Percentiles rank a stretch among this genome's conserved stretches.
Evolutionary conservation across 2,329 filamentous ascomycete genomes (phyloP).

Genomic region (Aspergillus eucalypticola): DNA sequence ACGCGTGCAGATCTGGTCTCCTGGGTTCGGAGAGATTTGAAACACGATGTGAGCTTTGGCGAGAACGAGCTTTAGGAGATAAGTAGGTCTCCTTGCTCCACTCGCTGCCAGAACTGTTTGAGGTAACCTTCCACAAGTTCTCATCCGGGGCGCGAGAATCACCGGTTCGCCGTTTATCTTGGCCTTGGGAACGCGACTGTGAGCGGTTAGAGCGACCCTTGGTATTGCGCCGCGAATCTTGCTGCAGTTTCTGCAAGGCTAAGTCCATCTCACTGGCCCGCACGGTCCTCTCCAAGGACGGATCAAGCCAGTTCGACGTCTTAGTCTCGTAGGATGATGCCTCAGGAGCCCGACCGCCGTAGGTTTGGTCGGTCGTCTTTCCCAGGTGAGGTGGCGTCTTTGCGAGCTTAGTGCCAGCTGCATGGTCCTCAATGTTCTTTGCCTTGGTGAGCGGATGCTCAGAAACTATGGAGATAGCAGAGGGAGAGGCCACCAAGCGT

Average conservation of each 20-base stretch:
- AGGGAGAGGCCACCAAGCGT: slow-evolving; percentile 43
- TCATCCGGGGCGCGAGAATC: slow-evolving; percentile 22
- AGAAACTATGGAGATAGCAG: slow-evolving; percentile 38
- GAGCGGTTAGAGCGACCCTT: slow-evolving; percentile 25
- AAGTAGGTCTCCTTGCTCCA: slow-evolving; percentile 29
- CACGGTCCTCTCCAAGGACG: slow-evolving; percentile 32
- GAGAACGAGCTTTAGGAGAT: slow-evolving; percentile 23
- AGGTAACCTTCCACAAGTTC: slow-evolving; percentile 20
- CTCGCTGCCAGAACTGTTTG: slow-evolving; percentile 26
- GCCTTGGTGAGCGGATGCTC: slow-evolving; percentile 31
- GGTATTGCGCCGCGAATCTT: slow-evolving; percentile 12
- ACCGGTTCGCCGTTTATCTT: slow-evolving; percentile 23
- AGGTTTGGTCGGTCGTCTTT: slow-evolving; percentile 12
- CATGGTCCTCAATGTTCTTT: slow-evolving; percentile 21
- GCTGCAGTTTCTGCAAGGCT: slow-evolving; percentile 31
- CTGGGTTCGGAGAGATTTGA: slow-evolving; percentile 23
- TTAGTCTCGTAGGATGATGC: slow-evolving; percentile 23
- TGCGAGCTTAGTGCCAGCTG: slow-evolving; percentile 28
- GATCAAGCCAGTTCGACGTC: slow-evolving; percentile 25
- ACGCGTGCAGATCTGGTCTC: slow-evolving; percentile 19
- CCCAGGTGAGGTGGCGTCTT: slow-evolving; percentile 26
- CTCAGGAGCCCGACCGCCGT: slow-evolving; percentile 17
- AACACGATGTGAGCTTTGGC: slow-evolving; percentile 16
- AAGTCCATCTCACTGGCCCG: slow-evolving; percentile 37
- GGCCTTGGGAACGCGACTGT: slow-evolving; percentile 27